Percentiles rank a stretch among this genome's conserved stretches.
phyloP scores from a whole-genome alignment of 169 alveolate species.

The Babesia bovis region DNA sequence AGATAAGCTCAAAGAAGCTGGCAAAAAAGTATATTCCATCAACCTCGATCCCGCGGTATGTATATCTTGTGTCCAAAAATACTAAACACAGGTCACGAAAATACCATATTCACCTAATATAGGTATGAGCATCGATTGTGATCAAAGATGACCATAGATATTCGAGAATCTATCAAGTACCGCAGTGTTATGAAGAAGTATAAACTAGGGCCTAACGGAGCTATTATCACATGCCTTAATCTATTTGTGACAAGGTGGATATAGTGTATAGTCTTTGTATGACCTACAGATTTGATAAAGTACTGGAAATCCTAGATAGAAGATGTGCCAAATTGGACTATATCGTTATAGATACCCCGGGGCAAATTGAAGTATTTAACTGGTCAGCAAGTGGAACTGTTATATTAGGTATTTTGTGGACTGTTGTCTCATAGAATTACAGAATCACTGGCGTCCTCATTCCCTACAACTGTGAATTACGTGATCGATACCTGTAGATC shows the following conservation, averaged over 20 bases:
- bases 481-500: constrained; percentile 94
- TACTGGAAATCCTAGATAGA: constrained; percentile 83
- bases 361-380: constrained; percentile 97
- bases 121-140: constrained; percentile 58
- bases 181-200: constrained; percentile 94
- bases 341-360: constrained; percentile 97
- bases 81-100: constrained; percentile 46
- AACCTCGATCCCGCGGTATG: constrained; percentile 98
- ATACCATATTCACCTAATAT: constrained; percentile 61
- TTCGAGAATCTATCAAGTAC: constrained; percentile 94
- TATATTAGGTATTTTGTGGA: constrained; percentile 73
- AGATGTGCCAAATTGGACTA: constrained; percentile 85
- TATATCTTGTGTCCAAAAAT: constrained; percentile 67
- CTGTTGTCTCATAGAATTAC: constrained; percentile 1
- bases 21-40: constrained; percentile 90
- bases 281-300: constrained; percentile 88
- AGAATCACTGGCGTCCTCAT: constrained; percentile 90
- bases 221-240: constrained; percentile 95
- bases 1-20: constrained; percentile 70
- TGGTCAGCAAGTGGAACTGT: constrained; percentile 98
- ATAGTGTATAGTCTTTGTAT: not conserved
- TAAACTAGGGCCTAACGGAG: constrained; percentile 98
- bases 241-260: constrained; percentile 90
- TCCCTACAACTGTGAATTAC: constrained; percentile 91
- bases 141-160: too few species aligned